These are phyloP conservation scores for Cadophora luteo-olivacea DNA, from an alignment of 2,329 filamentous ascomycete species.

Conservation along the genomic window DNA sequence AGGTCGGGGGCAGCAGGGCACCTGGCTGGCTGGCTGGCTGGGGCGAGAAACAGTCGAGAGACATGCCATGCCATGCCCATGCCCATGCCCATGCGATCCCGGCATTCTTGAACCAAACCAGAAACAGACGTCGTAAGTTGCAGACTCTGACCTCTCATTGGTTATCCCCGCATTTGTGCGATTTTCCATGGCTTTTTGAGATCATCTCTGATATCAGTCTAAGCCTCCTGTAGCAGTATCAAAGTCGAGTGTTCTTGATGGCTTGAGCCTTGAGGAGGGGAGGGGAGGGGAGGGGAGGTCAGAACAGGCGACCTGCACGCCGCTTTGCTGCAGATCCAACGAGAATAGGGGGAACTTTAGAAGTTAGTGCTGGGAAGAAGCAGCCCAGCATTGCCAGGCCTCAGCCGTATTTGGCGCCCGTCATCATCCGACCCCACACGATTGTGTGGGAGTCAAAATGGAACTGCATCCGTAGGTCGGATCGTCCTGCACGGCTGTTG, in stretches of 20 bases:
- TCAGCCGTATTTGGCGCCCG: constrained; percentile 19
- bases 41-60: constrained; percentile 3
- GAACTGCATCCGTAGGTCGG: not conserved
- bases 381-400: not conserved
- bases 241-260: not conserved
- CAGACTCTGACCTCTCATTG: not conserved
- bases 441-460: too few species aligned
- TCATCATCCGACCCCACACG: constrained; percentile 30
- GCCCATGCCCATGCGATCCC: not conserved
- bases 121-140: not conserved
- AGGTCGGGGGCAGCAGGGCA: not conserved
- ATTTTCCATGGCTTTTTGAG: not conserved
- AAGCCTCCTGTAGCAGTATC: not conserved
- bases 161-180: constrained; percentile 3
- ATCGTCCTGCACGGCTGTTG: not conserved
- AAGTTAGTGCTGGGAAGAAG: not conserved
- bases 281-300: too few species aligned
- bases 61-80: not conserved
- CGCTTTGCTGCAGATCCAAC: constrained; percentile 16
- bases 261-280: not conserved
- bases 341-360: not conserved
- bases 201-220: not conserved
- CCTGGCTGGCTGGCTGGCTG: not conserved
- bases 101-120: not conserved
- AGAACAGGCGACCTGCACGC: not conserved